A percentile compares a stretch with the other conserved stretches of the same genome.
phyloP scores from a whole-genome alignment of 495 filamentous ascomycete species.

The Penicillium bialowiezense region DNA sequence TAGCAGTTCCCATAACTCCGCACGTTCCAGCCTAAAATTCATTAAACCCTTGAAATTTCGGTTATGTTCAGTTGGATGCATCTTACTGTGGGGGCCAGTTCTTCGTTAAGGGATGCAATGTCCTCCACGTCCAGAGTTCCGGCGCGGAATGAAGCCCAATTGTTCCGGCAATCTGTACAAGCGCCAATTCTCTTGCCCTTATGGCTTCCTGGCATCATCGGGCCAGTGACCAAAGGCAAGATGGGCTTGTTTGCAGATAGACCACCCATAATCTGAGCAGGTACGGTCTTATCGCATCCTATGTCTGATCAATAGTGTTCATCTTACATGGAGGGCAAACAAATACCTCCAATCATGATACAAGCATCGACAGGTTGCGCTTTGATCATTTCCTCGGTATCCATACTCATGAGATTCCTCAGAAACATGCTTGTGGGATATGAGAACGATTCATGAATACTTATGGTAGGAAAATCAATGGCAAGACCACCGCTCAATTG shows the following conservation, averaged over 20 bases:
- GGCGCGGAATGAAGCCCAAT: conserved; percentile 63
- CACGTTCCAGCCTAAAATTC: conserved; percentile 51
- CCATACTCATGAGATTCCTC: conserved; percentile 69
- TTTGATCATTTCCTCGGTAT: conserved; percentile 68
- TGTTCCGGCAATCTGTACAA: conserved; percentile 65
- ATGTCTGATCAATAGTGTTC: not conserved
- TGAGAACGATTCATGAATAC: conserved; percentile 60
- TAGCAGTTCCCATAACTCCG: conserved; percentile 63
- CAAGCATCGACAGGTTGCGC: conserved; percentile 64
- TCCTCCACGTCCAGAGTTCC: conserved; percentile 63
- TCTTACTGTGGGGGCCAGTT: conserved; percentile 61
- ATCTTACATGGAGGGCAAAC: not conserved
- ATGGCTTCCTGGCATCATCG: conserved; percentile 66
- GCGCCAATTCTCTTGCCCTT: conserved; percentile 58
- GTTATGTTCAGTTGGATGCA: not conserved
- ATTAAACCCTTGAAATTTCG: not conserved
- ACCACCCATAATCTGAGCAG: conserved; percentile 66
- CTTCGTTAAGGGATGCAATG: conserved; percentile 61
- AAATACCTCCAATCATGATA: conserved; percentile 61
- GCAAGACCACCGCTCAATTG: conserved; percentile 59
- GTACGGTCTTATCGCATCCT: conserved; percentile 68
- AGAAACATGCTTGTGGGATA: conserved; percentile 67
- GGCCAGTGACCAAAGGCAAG: conserved; percentile 60
- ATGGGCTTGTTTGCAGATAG: conserved; percentile 69
- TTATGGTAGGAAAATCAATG: conserved; percentile 67